Evolutionary conservation across 2,329 filamentous ascomycete genomes (phyloP), one percentile per base, ranked within the genome.

Genomic region (Colletotrichum siamense): DNA sequence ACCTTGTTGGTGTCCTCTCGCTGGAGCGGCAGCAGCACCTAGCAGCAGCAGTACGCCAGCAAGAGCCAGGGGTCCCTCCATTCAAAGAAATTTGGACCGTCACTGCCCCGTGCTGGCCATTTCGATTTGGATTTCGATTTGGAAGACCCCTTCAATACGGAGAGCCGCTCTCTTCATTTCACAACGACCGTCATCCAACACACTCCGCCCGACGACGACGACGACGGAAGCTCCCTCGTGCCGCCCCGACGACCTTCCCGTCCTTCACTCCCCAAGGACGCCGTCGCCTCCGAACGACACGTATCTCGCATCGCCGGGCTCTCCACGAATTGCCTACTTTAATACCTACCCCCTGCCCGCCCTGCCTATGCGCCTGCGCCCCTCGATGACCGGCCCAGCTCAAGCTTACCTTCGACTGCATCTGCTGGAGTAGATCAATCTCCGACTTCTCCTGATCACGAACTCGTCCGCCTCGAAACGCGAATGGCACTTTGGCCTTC

Each of bases 401-500:
- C 34, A 44, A 63, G 75, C 75, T 77, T 44, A 69, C 59, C 64
- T 72, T 34, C 30, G 26, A 24, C 39, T 32, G n/a, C 49, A 39
- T 66, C n/a, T 66, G n/a, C 44, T 69, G 55, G 57, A 69, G 49
- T 64, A 57, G 67, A 71, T 71, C 39, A 28, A 39, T 8, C 22
- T 15, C n/a, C 8, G 16, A 22, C 18, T 44, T 34, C 63, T 59
- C 49, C 57, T 49, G 57, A 61, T n/a, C 73, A 26, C 73, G 57
- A 74, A 8, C 32, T 12, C 16, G 30, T 28, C 28, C 8, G 6
- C 28, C 22, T 63, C 52, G 32, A 52, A 52, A 39, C 32, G 66
- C 88, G 88, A 84, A 90, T 90, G 88, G 84, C 87, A 84, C 80
- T 84, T 85, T 81, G 84, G 78, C 79, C 77, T 79, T 80, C 80